Conservation (phyloP, 2,329 filamentous ascomycete genomes). For the Aotearoamyces nothofagi region DNA sequence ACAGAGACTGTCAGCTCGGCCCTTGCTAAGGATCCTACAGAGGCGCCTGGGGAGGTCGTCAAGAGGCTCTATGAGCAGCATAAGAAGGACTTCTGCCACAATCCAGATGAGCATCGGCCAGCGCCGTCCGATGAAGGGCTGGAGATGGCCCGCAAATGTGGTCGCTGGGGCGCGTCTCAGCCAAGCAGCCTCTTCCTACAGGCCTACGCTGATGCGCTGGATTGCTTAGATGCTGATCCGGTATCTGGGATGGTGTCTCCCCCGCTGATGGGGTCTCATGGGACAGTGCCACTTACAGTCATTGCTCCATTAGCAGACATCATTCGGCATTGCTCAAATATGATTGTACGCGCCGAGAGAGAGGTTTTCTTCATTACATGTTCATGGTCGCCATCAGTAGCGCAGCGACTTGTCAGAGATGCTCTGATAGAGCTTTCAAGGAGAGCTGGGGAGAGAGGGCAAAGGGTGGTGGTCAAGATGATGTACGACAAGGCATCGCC, state of each 20-base stretch:
- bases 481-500: conserved; percentile 59
- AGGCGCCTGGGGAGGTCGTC: conserved; percentile 37
- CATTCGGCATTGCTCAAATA: conserved; percentile 58
- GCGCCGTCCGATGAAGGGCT: conserved; percentile 33
- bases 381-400: conserved; percentile 57
- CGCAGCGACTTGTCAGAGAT: conserved; percentile 51
- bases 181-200: conserved; percentile 55
- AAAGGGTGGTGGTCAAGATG: conserved; percentile 51
- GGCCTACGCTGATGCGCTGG: conserved; percentile 23
- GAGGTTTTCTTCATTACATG: conserved; percentile 66
- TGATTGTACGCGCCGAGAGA: conserved; percentile 56
- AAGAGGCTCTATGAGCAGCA: conserved; percentile 34
- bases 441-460: conserved; percentile 40
- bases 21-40: conserved; percentile 34
- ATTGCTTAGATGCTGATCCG: conserved; percentile 15
- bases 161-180: conserved; percentile 46
- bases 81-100: neutral
- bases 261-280: conserved; percentile 41
- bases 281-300: conserved; percentile 52
- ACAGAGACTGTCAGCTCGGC: conserved; percentile 39
- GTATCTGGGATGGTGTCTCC: conserved; percentile 36
- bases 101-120: conserved; percentile 9
- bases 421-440: conserved; percentile 54
- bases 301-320: conserved; percentile 50
- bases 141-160: conserved; percentile 40